These are phyloP conservation scores for Phyllosticta citribraziliensis DNA, from an alignment of 2,329 filamentous ascomycete species.

Conservation along the genomic window DNA sequence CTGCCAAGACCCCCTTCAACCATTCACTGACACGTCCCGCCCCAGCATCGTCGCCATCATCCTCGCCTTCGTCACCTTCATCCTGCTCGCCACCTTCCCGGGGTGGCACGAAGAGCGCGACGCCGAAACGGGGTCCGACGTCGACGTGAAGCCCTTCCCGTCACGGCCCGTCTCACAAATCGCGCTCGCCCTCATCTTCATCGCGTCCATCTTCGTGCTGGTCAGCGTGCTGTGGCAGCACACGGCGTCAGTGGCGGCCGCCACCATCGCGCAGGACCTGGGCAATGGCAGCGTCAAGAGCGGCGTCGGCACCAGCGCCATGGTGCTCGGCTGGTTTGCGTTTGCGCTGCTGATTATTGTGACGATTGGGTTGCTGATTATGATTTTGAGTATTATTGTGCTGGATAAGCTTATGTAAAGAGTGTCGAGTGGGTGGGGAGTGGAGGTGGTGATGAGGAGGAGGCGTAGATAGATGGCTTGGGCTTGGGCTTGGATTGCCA, in stretches of 20 bases:
- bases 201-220: slow-evolving; percentile 55
- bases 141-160: slow-evolving; percentile 89
- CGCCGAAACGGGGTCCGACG: slow-evolving; percentile 63
- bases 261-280: slow-evolving; percentile 85
- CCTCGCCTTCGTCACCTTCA: slow-evolving; percentile 90
- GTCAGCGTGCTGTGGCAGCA: slow-evolving; percentile 77
- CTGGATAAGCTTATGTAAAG: slow-evolving; percentile 40
- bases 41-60: slow-evolving; percentile 89
- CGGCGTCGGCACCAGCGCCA: slow-evolving; percentile 85
- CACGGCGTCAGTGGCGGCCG: slow-evolving; percentile 90
- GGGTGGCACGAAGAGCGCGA: slow-evolving; percentile 93
- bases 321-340: slow-evolving; percentile 97
- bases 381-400: slow-evolving; percentile 88
- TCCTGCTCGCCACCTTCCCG: slow-evolving; percentile 91
- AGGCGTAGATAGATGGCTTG: slow-evolving; percentile 36
- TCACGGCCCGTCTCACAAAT: slow-evolving; percentile 87
- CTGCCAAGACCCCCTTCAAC: neutral
- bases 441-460: neutral
- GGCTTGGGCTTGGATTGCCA: neutral
- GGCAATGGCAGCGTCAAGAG: slow-evolving; percentile 80
- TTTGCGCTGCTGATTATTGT: slow-evolving; percentile 90
- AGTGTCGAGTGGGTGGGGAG: too few species aligned
- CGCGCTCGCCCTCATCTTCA: slow-evolving; percentile 82
- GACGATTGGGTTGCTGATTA: slow-evolving; percentile 86
- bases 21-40: slow-evolving; percentile 2